These are phyloP conservation scores for Porphyra umbilicalis DNA, from an alignment of 31 red algal species.

Conservation along the genomic window DNA sequence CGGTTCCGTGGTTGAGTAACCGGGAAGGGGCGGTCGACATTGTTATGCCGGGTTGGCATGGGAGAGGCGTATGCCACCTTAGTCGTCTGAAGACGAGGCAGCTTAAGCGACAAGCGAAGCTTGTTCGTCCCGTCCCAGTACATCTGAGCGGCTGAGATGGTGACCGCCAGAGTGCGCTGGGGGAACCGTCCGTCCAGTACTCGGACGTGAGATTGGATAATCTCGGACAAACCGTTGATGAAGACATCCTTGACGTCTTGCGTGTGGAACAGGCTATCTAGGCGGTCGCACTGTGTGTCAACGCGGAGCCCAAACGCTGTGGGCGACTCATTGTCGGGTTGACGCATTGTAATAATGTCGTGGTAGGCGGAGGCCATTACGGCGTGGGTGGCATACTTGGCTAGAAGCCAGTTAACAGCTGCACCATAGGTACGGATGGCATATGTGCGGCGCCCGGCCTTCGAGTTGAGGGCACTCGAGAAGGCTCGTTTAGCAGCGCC, in stretches of 20 bases:
- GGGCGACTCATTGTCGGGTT: neutral
- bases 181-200: neutral
- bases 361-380: neutral
- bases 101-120: neutral
- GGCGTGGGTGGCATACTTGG: neutral
- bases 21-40: neutral
- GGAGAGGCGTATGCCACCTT: no score
- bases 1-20: neutral
- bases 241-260: neutral
- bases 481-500: neutral
- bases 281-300: neutral
- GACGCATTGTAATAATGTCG: neutral
- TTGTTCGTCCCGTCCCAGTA: neutral
- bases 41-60: no score
- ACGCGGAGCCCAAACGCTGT: neutral
- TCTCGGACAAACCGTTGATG: neutral
- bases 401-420: neutral
- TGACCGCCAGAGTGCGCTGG: neutral
- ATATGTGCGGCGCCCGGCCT: neutral
- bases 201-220: neutral
- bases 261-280: neutral
- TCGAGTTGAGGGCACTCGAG: neutral
- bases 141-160: neutral
- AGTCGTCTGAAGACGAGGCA: neutral
- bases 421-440: neutral